phyloP scores from a whole-genome alignment of 1,284 basidiomycete genomes.

The Trichosporon sp. region DNA sequence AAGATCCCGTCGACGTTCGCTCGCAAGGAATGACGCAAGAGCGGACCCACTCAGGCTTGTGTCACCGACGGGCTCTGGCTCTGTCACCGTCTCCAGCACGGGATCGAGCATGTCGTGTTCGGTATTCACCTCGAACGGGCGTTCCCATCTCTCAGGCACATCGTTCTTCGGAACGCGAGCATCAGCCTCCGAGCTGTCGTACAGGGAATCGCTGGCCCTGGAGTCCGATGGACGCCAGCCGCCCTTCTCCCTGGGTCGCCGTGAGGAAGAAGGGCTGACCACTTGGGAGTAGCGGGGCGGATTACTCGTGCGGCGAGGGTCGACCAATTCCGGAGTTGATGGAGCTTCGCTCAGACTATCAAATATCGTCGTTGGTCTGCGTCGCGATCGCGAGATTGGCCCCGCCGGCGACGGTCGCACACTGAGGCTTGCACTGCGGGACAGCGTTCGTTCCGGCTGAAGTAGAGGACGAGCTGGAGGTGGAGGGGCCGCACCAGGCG shows the following conservation, averaged over 20 bases:
- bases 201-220: not conserved
- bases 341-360: not conserved
- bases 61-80: not conserved
- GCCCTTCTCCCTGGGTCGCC: constrained; percentile 6
- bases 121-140: constrained; percentile 12
- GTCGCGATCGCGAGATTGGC: not conserved
- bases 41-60: not conserved
- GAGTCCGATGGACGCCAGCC: constrained; percentile 3
- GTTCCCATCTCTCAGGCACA: constrained; percentile 14
- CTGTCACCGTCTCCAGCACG: not conserved
- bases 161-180: constrained; percentile 9
- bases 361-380: not conserved
- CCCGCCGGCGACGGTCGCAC: not conserved
- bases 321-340: not conserved
- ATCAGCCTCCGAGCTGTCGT: constrained; percentile 15
- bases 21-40: not conserved
- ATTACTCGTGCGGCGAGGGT: not conserved
- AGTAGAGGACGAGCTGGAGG: not conserved
- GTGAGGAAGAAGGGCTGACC: not conserved
- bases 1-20: not conserved
- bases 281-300: not conserved
- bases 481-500: constrained; percentile 4
- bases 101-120: not conserved
- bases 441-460: not conserved
- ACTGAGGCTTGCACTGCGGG: not conserved